A percentile compares a stretch with the other conserved stretches of the same genome.
phyloP scores from a whole-genome alignment of 768 basidiomycete species.

The Xanthoconium purpureum region DNA sequence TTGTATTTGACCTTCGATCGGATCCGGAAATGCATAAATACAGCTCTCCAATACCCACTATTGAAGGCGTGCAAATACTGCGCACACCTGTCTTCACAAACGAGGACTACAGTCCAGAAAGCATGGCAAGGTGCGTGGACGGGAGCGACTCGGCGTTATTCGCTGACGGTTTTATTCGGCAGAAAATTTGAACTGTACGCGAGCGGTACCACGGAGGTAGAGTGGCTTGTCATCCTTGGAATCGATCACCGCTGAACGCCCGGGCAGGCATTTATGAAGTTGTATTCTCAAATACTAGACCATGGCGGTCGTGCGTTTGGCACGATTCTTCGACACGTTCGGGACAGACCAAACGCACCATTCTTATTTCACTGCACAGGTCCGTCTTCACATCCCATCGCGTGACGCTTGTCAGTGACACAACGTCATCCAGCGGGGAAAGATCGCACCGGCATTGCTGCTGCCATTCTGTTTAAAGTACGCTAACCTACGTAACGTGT shows the following conservation, averaged over 20 bases:
- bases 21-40: constrained; percentile 79
- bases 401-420: not conserved
- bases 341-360: constrained; percentile 62
- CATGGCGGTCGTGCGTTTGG: constrained; percentile 67
- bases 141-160: not conserved
- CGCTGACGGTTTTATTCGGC: constrained; percentile 14
- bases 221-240: not conserved
- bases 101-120: constrained; percentile 81
- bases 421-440: constrained; percentile 55
- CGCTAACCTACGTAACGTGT: not conserved
- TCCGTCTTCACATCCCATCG: constrained; percentile 12
- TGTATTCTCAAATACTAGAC: constrained; percentile 80
- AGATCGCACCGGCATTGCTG: constrained; percentile 75
- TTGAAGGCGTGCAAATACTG: constrained; percentile 60
- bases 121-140: constrained; percentile 76
- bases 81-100: constrained; percentile 62
- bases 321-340: constrained; percentile 67
- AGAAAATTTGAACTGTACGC: constrained; percentile 60
- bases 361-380: constrained; percentile 78
- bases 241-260: not conserved
- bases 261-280: constrained; percentile 69
- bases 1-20: constrained; percentile 75
- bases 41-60: constrained; percentile 56
- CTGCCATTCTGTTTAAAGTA: constrained; percentile 71
- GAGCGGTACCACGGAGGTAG: constrained; percentile 74